Base-by-base conservation (phyloP, 106 monocot genomes). In the Narthecium ossifragum region DNA sequence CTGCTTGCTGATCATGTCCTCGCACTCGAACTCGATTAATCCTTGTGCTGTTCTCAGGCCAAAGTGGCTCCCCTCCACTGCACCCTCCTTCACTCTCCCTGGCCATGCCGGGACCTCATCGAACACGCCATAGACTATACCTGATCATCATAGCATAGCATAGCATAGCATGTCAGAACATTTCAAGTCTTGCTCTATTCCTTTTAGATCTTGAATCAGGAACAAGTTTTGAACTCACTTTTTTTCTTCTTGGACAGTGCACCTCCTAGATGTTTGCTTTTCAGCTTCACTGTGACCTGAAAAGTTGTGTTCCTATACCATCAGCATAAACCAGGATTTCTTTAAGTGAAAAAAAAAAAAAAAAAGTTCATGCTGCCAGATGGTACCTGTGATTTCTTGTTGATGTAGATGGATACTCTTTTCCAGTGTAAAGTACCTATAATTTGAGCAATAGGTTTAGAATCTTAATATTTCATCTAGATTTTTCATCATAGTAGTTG, bases 371-470 rank as follows among this genome's bases (percentile, higher is more conserved):
- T 30, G 4, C 13, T 40, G 17, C 6, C 54, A 5, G 33, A 50
- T 9, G 40, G n/a, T 73, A 87, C 92, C 84, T 89, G 93, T 17
- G 90, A 90, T 45, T 73, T 90, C 53, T 66, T 88, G 81, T 89
- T 96, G 62, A 90, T 73, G 61, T 86, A 84, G 18, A 90, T 66
- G 2, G 74, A 70, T 27, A 90, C 89, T 17, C 45, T 58, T 69
- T 86, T 89, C 78, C 75, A 67, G 21, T 71, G 94, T 20, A 83
- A 28, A 20, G 62, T 39, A 10, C 93, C 93, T 88, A 75, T 26
- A 53, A 49, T 11, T 40, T 23, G n/a, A n/a, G n/a, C n/a, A n/a
- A n/a, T n/a, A n/a, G n/a, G n/a, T n/a, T n/a, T n/a, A n/a, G n/a
- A n/a, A n/a, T n/a, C n/a, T n/a, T n/a, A n/a, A n/a, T n/a, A n/a